A percentile compares a stretch with the other conserved stretches of the same genome.
Evolutionary conservation across 1,284 basidiomycete genomes (phyloP).

Genomic region (Ustilago curta): DNA sequence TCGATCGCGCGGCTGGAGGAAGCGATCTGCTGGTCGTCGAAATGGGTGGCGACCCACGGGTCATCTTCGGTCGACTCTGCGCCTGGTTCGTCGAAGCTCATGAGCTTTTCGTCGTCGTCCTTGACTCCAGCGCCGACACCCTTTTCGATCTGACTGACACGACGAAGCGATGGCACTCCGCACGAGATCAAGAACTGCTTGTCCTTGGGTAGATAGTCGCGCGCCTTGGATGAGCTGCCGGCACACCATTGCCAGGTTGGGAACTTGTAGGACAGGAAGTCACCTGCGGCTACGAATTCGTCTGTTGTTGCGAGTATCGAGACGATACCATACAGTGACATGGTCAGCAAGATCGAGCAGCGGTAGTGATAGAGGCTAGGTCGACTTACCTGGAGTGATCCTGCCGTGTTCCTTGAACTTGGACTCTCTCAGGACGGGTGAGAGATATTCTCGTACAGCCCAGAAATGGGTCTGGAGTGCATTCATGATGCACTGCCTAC

Average conservation of each 20-base stretch:
- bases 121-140: conserved; percentile 35
- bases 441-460: conserved; percentile 95
- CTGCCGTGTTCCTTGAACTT: conserved; percentile 99
- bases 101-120: conserved; percentile 51
- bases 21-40: conserved; percentile 27
- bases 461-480: conserved; percentile 80
- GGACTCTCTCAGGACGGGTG: conserved; percentile 94
- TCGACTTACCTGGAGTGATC: conserved; percentile 85
- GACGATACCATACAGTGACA: not conserved
- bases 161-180: conserved; percentile 65
- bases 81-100: conserved; percentile 51
- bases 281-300: conserved; percentile 68
- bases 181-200: conserved; percentile 89
- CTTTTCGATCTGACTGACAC: conserved; percentile 62
- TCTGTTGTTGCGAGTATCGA: conserved; percentile 41
- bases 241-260: conserved; percentile 68
- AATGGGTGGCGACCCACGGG: conserved; percentile 59
- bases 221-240: conserved; percentile 78
- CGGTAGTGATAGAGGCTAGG: too few relatives aligned
- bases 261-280: conserved; percentile 66
- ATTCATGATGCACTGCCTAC: conserved; percentile 19
- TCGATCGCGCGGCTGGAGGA: conserved; percentile 30
- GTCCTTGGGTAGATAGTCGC: conserved; percentile 91
- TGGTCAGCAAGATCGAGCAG: not conserved
- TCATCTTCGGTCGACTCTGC: conserved; percentile 46